Evolutionary conservation across 2,329 filamentous ascomycete species (phyloP), one percentile per base, ranked within the genome.

Genomic region (Curvularia eragrostidis): DNA sequence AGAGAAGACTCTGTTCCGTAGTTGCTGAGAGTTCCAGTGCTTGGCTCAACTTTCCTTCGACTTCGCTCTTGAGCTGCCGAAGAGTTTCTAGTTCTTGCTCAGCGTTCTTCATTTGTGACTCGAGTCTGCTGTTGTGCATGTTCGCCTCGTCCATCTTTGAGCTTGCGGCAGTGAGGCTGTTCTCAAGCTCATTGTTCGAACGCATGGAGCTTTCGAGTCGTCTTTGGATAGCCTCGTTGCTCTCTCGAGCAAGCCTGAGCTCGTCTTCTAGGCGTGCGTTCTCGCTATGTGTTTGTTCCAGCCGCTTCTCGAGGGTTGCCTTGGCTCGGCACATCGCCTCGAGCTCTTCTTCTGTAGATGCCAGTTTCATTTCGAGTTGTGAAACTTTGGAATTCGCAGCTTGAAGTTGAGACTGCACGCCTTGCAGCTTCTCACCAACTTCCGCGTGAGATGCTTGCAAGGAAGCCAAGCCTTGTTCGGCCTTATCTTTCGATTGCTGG

Each of bases 241-340:
- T 44, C 21, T 59, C 28, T 7, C 58, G 66, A 15, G 65, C 61
- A 19, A 54, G 36, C 5, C 24, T 52, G 10, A 74, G 59, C 39
- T 70, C 66, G 3, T 58, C 48, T 13, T 73, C 63, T 26, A 75
- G 60, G 15, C 52, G 48, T 19, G 24, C 34, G 18, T 69, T 70
- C 6, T 61, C 32, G 32, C 50, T 32, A 2, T 44, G 46, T 1
- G 62, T 59, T 15, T 60, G 59, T 24, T 65, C 52, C 5, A 73
- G 63, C 15, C 59, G 61, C 10, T 52, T 59, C 15, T 69, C 64
- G 1, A 66, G 48, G 21, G 59, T 55, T 10, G 48, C 48, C 21
- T 67, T 69, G 1, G 43, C 58, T 36, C 56, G 58, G 36, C 55
- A 62, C 28, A 69, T 47, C 12, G 56, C 49, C 9, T 59, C 44